phyloP scores from a whole-genome alignment of 2,329 filamentous ascomycete genomes.

The Rhynchosporium secalis region DNA sequence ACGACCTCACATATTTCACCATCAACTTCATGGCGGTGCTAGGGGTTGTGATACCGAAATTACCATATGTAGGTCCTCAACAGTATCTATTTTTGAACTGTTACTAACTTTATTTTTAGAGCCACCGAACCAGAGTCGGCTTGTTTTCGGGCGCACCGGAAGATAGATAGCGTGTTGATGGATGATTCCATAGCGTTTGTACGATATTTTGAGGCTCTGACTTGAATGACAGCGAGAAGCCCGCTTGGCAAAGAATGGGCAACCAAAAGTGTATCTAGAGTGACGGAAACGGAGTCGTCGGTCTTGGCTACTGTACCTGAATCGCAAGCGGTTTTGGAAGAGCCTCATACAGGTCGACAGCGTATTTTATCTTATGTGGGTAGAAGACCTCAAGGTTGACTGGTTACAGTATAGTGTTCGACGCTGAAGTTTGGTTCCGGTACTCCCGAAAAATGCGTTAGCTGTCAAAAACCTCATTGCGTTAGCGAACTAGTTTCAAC shows the following conservation, averaged over 20 bases:
- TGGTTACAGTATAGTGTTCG: neutral
- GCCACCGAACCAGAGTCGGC: conserved; percentile 75
- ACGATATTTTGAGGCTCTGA: conserved; percentile 36
- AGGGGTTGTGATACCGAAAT: conserved; percentile 91
- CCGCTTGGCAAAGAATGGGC: conserved; percentile 29
- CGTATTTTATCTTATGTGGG: neutral
- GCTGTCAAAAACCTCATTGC: neutral
- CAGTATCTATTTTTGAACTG: neutral
- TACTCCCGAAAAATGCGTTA: neutral
- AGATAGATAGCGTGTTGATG: conserved; percentile 45
- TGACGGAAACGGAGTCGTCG: conserved; percentile 30
- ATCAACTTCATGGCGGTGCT: conserved; percentile 95
- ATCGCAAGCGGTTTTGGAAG: conserved; percentile 11
- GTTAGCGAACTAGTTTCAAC: neutral
- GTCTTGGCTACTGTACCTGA: conserved; percentile 17
- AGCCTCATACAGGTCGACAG: neutral
- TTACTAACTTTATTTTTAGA: conserved; percentile 50
- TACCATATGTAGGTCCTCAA: conserved; percentile 74
- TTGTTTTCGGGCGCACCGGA: conserved; percentile 70
- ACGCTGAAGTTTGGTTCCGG: neutral
- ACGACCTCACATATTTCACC: conserved; percentile 93
- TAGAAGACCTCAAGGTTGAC: neutral
- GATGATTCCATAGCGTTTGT: conserved; percentile 36
- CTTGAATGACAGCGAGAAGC: conserved; percentile 33
- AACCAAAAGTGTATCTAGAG: conserved; percentile 36